phyloP scores from a whole-genome alignment of 768 basidiomycete species.

The Lactarius evosmus region DNA sequence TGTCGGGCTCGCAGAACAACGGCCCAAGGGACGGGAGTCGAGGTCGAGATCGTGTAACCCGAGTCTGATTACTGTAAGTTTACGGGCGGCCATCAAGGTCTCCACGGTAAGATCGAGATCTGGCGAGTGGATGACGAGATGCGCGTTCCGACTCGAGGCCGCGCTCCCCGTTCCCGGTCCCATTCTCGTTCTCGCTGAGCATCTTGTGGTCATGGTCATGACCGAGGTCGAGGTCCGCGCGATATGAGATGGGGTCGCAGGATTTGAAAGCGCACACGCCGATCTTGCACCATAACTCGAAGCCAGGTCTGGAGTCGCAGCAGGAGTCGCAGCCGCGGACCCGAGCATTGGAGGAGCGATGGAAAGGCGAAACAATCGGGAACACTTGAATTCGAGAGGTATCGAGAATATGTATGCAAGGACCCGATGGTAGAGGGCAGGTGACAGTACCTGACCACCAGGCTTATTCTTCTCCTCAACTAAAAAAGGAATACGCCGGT shows the following conservation, averaged over 20 bases:
- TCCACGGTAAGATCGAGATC: slow-evolving; percentile 22
- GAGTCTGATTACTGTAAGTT: slow-evolving; percentile 37
- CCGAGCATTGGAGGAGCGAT: slow-evolving; percentile 37
- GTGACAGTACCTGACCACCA: not conserved
- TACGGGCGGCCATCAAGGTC: slow-evolving; percentile 24
- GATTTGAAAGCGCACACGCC: slow-evolving; percentile 44
- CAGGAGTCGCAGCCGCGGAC: slow-evolving; percentile 29
- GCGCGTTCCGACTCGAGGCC: slow-evolving; percentile 23
- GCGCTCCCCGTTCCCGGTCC: slow-evolving; percentile 35
- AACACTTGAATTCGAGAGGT: not conserved
- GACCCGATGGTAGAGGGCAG: not conserved
- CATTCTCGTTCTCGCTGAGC: slow-evolving; percentile 20
- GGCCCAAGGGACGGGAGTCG: slow-evolving; percentile 15
- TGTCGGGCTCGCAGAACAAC: slow-evolving; percentile 21
- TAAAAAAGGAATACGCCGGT: not conserved
- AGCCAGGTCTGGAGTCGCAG: slow-evolving; percentile 43
- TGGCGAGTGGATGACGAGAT: not conserved
- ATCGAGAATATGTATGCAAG: too few relatives aligned
- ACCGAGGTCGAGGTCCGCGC: slow-evolving; percentile 25
- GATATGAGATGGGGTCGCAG: slow-evolving; percentile 37
- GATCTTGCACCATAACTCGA: slow-evolving; percentile 29
- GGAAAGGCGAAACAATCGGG: slow-evolving; percentile 39
- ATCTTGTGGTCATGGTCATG: slow-evolving; percentile 19
- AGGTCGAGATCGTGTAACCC: slow-evolving; percentile 33
- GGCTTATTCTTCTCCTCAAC: not conserved